Conservation (phyloP, 2,329 filamentous ascomycete species). For the Ophiostoma sp. region DNA sequence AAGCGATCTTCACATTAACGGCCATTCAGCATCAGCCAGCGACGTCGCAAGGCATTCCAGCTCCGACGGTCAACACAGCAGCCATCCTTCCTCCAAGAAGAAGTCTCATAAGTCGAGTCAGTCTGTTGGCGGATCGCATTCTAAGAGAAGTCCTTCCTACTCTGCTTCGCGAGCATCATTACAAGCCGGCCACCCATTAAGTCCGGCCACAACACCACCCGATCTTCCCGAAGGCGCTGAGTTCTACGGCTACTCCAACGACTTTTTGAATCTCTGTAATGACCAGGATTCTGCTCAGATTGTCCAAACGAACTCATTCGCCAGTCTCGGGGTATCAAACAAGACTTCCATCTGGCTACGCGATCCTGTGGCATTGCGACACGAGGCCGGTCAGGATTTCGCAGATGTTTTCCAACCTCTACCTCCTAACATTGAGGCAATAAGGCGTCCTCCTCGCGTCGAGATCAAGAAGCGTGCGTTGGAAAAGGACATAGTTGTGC, state of each 20-base stretch:
- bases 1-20: slow-evolving; percentile 65
- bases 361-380: slow-evolving; percentile 67
- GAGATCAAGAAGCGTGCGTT: slow-evolving; percentile 52
- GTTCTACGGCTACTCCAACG: slow-evolving; percentile 69
- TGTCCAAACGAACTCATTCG: slow-evolving; percentile 74
- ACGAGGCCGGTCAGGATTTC: slow-evolving; percentile 65
- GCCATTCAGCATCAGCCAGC: slow-evolving; percentile 58
- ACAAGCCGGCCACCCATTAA: slow-evolving; percentile 60
- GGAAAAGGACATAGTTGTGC: slow-evolving; percentile 57
- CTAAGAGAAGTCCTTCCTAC: slow-evolving; percentile 65
- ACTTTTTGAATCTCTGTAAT: slow-evolving; percentile 74
- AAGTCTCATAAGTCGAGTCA: slow-evolving; percentile 76
- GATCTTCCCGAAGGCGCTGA: slow-evolving; percentile 63
- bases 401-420: slow-evolving; percentile 67
- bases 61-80: slow-evolving; percentile 44
- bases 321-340: slow-evolving; percentile 72
- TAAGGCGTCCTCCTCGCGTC: slow-evolving; percentile 48
- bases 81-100: slow-evolving; percentile 69
- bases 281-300: slow-evolving; percentile 55
- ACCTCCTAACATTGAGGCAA: slow-evolving; percentile 46
- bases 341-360: slow-evolving; percentile 76
- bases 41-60: slow-evolving; percentile 52
- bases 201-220: slow-evolving; percentile 74
- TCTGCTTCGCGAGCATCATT: slow-evolving; percentile 55
- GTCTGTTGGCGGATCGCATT: slow-evolving; percentile 69